Evolutionary conservation across 306 rosid species (phyloP).

Genomic region (Arachis hypogaea): DNA sequence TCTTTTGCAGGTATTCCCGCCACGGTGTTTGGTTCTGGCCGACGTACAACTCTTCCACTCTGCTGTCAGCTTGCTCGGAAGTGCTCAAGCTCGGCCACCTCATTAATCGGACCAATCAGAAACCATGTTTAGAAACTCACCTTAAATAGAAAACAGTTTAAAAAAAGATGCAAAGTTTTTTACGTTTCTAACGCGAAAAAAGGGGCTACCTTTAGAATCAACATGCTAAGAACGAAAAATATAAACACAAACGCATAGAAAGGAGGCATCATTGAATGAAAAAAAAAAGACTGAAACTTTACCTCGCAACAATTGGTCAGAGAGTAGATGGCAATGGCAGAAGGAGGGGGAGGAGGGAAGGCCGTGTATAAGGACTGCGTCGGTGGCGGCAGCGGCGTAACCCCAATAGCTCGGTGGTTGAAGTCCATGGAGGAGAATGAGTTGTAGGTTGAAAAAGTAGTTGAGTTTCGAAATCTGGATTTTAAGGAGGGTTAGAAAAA

Average conservation of each 20-base stretch:
- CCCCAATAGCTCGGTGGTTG: slow-evolving; percentile 46
- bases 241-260: neutral
- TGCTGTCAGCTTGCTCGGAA: no score
- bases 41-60: no score
- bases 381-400: slow-evolving; percentile 38
- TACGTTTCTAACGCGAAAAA: neutral
- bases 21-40: no score
- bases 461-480: no score
- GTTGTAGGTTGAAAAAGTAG: no score
- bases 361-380: neutral
- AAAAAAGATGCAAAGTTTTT: neutral
- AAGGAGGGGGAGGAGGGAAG: neutral
- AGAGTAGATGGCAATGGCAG: slow-evolving; percentile 13
- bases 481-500: no score
- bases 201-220: neutral
- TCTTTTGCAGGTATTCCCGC: no score
- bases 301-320: slow-evolving; percentile 26
- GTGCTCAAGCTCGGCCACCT: no score
- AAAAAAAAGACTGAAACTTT: neutral
- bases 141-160: neutral
- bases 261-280: neutral
- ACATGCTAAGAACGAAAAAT: neutral
- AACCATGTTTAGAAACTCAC: slow-evolving; percentile 4
- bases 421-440: slow-evolving; percentile 47
- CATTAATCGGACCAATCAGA: neutral